These are phyloP conservation scores for Kazachstania sp. DNA, from an alignment of 1,139 yeast species.

Conservation along the genomic window DNA sequence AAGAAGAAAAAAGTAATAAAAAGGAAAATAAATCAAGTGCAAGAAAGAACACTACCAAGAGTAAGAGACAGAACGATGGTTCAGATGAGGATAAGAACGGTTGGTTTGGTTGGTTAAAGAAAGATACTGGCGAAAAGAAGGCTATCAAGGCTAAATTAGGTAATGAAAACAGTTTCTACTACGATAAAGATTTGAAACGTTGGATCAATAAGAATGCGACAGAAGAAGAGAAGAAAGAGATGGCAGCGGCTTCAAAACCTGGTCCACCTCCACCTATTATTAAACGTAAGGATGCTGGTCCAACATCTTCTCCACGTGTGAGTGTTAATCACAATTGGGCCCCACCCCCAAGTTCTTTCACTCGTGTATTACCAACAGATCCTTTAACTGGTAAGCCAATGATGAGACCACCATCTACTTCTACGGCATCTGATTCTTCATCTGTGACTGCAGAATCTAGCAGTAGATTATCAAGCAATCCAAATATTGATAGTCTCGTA, in stretches of 20 bases:
- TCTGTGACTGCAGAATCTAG: background rate
- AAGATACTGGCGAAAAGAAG: constrained; percentile 55
- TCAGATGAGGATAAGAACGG: constrained; percentile 28
- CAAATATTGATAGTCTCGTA: constrained; percentile 2
- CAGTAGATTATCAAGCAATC: background rate
- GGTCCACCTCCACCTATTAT: constrained; percentile 46
- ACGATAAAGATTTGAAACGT: constrained; percentile 74
- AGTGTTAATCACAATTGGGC: constrained; percentile 5
- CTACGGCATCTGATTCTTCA: background rate
- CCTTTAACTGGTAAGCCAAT: constrained; percentile 24
- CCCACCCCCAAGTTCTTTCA: constrained; percentile 1
- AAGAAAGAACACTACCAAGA: constrained; percentile 23
- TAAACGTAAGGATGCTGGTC: constrained; percentile 33
- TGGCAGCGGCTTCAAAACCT: constrained; percentile 67
- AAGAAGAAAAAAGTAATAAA: constrained; percentile 19
- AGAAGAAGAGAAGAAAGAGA: constrained; percentile 54
- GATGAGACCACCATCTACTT: constrained; percentile 7
- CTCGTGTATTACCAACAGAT: constrained; percentile 25
- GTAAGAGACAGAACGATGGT: constrained; percentile 15
- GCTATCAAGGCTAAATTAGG: constrained; percentile 84
- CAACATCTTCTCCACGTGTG: constrained; percentile 32
- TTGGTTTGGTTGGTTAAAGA: constrained; percentile 42
- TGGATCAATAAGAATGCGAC: constrained; percentile 76
- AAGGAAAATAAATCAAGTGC: constrained; percentile 2
- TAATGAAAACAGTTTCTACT: constrained; percentile 60